Percentiles rank a stretch among this genome's conserved stretches.
Evolutionary conservation across 2,329 filamentous ascomycete genomes (phyloP).

Genomic region (Colletotrichum lindemuthianum): DNA sequence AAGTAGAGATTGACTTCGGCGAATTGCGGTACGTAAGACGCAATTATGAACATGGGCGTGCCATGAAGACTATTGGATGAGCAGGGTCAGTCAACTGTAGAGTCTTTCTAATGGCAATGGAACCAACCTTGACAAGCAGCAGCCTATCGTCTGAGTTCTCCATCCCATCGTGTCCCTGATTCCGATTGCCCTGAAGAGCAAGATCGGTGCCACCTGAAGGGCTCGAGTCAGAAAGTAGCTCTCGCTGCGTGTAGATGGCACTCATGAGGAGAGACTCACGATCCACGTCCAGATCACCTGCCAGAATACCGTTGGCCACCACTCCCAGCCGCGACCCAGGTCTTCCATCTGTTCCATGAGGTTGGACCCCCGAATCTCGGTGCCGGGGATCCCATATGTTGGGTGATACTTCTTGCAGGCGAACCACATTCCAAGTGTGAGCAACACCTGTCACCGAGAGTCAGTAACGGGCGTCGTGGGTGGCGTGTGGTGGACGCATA

Average conservation of each 20-base stretch:
- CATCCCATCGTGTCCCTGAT: constrained; percentile 68
- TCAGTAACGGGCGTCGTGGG: not conserved
- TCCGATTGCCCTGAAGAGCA: constrained; percentile 62
- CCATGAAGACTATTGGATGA: constrained; percentile 57
- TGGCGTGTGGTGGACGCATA: constrained; percentile 40
- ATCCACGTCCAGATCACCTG: constrained; percentile 65
- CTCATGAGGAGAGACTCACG: constrained; percentile 38
- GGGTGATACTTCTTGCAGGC: constrained; percentile 67
- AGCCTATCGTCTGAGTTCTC: constrained; percentile 62
- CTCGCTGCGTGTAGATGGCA: not conserved
- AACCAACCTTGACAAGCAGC: constrained; percentile 45
- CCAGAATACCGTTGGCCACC: constrained; percentile 67
- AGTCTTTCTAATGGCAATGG: not conserved
- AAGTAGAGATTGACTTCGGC: constrained; percentile 57
- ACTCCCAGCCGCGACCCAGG: constrained; percentile 65
- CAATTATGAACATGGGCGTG: constrained; percentile 66
- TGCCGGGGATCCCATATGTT: constrained; percentile 57
- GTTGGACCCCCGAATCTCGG: constrained; percentile 43
- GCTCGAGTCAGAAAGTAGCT: not conserved
- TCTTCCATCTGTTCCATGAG: constrained; percentile 54
- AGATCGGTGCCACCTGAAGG: constrained; percentile 55
- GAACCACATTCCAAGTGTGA: constrained; percentile 64
- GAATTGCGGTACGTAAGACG: constrained; percentile 53
- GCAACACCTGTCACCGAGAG: constrained; percentile 53
- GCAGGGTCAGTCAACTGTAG: not conserved